Conservation (phyloP, 2,329 filamentous ascomycete genomes). For the Corniculantispora saksenae region DNA sequence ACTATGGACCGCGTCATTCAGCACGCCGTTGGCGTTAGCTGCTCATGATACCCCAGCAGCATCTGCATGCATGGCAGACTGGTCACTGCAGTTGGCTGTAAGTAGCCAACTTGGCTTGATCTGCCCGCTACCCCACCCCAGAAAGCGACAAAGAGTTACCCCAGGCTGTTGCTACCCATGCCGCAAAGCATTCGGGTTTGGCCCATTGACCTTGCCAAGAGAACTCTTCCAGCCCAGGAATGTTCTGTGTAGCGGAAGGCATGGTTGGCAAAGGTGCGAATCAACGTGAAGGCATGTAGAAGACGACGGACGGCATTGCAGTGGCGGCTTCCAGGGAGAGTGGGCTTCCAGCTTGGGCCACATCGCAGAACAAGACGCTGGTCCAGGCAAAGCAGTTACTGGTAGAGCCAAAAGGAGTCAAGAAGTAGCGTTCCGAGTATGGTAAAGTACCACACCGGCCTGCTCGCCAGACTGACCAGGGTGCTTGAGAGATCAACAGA, state of each 20-base stretch:
- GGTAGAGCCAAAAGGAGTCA: background rate
- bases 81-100: slow-evolving; percentile 1
- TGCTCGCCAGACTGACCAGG: slow-evolving; percentile 1
- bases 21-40: background rate
- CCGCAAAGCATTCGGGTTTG: background rate
- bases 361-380: background rate
- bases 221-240: background rate
- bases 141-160: background rate
- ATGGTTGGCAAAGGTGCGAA: background rate
- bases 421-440: background rate
- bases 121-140: slow-evolving; percentile 1
- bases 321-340: background rate
- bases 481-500: slow-evolving; percentile 13
- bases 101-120: slow-evolving; percentile 1
- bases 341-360: background rate
- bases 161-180: background rate
- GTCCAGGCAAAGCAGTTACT: background rate
- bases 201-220: background rate
- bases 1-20: background rate
- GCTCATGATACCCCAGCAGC: background rate
- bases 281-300: background rate
- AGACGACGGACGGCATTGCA: background rate
- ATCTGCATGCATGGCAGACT: background rate
- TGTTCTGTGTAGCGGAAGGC: background rate
- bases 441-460: slow-evolving; percentile 3